Conservation (phyloP, 164 flowering plant species). For the Vitis labrusca region DNA sequence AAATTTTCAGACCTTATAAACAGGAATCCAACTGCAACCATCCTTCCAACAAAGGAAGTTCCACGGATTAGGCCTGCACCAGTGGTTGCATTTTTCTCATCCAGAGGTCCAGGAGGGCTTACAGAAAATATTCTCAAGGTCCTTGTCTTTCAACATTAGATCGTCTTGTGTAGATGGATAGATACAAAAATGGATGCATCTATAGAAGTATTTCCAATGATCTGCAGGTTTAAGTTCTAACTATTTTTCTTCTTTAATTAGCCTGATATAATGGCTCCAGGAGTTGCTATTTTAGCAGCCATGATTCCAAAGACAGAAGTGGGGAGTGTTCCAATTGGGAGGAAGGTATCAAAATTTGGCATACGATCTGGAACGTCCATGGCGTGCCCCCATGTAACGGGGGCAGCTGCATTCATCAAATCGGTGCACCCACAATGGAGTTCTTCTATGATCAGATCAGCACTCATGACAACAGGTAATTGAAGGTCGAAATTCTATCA, state of each 20-base stretch:
- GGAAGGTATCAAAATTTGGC: conserved; percentile 39
- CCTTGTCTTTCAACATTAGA: not conserved
- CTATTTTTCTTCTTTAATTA: conserved; percentile 9
- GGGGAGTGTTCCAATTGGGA: conserved; percentile 34
- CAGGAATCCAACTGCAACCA: conserved; percentile 74
- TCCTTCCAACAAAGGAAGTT: conserved; percentile 51
- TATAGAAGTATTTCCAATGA: not conserved
- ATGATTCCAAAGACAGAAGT: conserved; percentile 33
- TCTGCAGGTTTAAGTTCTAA: not conserved
- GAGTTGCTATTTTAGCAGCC: conserved; percentile 72
- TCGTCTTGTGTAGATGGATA: not conserved
- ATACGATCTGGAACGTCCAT: conserved; percentile 86
- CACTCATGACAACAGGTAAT: conserved; percentile 85
- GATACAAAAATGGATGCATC: not conserved
- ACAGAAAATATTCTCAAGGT: conserved; percentile 87
- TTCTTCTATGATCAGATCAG: conserved; percentile 79
- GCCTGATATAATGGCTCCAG: conserved; percentile 83
- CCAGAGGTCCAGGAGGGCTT: conserved; percentile 72
- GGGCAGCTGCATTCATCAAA: conserved; percentile 67
- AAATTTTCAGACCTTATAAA: not conserved
- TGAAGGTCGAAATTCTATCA: too few relatives aligned
- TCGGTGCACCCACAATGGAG: conserved; percentile 57
- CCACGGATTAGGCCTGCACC: conserved; percentile 60
- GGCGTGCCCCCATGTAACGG: conserved; percentile 91
- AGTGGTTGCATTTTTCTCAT: conserved; percentile 73